Evolutionary conservation across 2,329 filamentous ascomycete species (phyloP), one percentile per base, ranked within the genome.

Genomic region (Bertia moriformis): DNA sequence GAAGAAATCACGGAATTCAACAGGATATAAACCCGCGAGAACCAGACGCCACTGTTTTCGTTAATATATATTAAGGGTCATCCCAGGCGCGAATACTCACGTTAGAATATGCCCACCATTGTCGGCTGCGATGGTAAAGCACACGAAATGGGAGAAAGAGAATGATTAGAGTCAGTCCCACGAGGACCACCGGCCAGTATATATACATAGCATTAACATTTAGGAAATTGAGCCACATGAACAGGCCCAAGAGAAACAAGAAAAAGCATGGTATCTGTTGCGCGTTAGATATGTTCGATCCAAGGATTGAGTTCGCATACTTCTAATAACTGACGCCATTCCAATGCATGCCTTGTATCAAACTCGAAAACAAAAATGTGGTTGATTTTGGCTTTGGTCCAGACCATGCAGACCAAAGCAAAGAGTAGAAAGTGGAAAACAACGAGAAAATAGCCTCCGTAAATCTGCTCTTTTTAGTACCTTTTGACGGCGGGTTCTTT

Each of bases 311-410:
- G 48, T 83, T n/a, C 83, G 2, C 91, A 88, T 45, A 96, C 79
- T 67, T 91, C 83, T 4, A 82, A 68, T 19, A 95, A 66, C 55
- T 94, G 78, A 48, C 84, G 78, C 87, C 89, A 98, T 57, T 96
- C 85, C 19, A 96, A 63, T 45, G 80, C 75, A 55, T 91, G 78
- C 42, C 89, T 71, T 40, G 80, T 78, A 62, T 96, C 88, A 52
- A 94, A 91, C 60, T 98, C 91, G 53, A 98, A 98, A 48, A 96
- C 86, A 57, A 95, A 95, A 40, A 81, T 74, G 55, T 96, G 96
- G 55, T 98, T 98, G 59, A 98, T 84, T 58, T 89, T 93, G 54
- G 80, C 78, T 39, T 65, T 65, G 4, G 77, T 75, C 86, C 89
- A 98, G 14, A 93, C 61, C 41, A 78, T 77, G 55, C 88, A 93